phyloP scores from a whole-genome alignment of 176 grass and related monocot genomes.

The Melocanna baccifera region DNA sequence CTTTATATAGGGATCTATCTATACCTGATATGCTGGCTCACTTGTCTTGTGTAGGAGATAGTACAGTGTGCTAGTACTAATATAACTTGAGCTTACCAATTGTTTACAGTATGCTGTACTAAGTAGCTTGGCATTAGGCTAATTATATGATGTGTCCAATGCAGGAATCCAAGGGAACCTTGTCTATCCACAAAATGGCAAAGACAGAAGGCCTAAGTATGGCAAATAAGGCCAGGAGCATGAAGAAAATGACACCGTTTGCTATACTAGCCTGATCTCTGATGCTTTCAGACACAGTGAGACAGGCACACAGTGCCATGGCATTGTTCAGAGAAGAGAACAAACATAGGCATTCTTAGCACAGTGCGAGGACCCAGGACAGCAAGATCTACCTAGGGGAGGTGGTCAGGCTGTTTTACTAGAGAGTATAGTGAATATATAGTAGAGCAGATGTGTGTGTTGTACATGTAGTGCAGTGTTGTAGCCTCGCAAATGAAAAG shows the following conservation, averaged over 20 bases:
- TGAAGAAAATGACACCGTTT: not conserved
- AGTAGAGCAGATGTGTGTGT: not conserved
- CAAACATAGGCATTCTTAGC: not conserved
- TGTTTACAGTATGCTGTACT: not conserved
- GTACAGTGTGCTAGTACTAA: not conserved
- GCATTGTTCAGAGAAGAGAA: conserved; percentile 3
- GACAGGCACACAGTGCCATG: conserved; percentile 21
- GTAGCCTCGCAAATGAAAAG: not conserved
- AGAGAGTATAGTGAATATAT: not conserved
- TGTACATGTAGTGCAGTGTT: not conserved
- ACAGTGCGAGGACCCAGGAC: not conserved
- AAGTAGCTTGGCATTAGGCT: not conserved
- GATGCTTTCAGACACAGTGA: not conserved
- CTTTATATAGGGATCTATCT: not conserved
- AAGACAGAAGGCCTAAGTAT: not conserved
- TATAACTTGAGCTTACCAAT: not conserved
- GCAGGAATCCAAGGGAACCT: not conserved
- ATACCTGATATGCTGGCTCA: not conserved
- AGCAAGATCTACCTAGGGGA: conserved; percentile 25
- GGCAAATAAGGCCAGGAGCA: not conserved
- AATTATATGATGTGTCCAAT: not conserved
- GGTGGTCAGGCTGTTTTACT: not conserved
- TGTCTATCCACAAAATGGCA: not conserved
- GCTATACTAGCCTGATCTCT: not conserved
- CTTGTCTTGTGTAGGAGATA: not conserved